These are phyloP conservation scores for Pseudonectria foliicola DNA, from an alignment of 2,329 filamentous ascomycete genomes.

Conservation along the genomic window DNA sequence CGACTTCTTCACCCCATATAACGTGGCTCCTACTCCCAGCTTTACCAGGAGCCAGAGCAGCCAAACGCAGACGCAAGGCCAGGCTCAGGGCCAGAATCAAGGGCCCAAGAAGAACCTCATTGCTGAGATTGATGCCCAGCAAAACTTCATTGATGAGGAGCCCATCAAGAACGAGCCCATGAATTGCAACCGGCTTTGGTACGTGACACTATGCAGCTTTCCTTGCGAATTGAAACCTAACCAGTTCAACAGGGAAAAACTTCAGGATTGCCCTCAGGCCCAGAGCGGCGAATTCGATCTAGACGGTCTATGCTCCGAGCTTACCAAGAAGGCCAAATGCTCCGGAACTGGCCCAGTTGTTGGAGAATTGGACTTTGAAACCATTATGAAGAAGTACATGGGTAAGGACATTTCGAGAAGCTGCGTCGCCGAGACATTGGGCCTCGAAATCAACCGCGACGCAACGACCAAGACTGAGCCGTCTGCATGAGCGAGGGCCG, in stretches of 20 bases:
- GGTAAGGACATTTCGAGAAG: constrained; percentile 33
- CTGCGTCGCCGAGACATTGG: constrained; percentile 43
- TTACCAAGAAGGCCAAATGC: constrained; percentile 93
- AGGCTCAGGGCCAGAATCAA: too few relatives aligned
- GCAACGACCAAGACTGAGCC: constrained; percentile 12
- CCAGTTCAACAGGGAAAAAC: constrained; percentile 65
- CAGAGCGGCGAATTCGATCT: constrained; percentile 89
- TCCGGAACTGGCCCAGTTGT: constrained; percentile 87
- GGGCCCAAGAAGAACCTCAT: constrained; percentile 62
- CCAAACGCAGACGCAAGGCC: too few relatives aligned
- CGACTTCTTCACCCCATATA: constrained; percentile 78
- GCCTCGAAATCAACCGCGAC: constrained; percentile 42
- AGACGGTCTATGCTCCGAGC: constrained; percentile 83
- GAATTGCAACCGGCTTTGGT: constrained; percentile 92
- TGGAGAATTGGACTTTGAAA: constrained; percentile 80
- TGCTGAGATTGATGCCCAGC: constrained; percentile 67
- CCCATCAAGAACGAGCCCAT: constrained; percentile 52
- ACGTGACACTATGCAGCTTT: constrained; percentile 30
- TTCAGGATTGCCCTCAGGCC: constrained; percentile 81
- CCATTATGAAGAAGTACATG: constrained; percentile 61
- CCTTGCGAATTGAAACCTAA: constrained; percentile 25
- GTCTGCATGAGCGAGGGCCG: constrained; percentile 6
- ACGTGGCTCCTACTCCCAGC: constrained; percentile 46
- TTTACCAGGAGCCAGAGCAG: constrained; percentile 12
- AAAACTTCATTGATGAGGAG: constrained; percentile 64